Evolutionary conservation across 2,329 filamentous ascomycete species (phyloP).

Genomic region (Bipolaris zeicola): DNA sequence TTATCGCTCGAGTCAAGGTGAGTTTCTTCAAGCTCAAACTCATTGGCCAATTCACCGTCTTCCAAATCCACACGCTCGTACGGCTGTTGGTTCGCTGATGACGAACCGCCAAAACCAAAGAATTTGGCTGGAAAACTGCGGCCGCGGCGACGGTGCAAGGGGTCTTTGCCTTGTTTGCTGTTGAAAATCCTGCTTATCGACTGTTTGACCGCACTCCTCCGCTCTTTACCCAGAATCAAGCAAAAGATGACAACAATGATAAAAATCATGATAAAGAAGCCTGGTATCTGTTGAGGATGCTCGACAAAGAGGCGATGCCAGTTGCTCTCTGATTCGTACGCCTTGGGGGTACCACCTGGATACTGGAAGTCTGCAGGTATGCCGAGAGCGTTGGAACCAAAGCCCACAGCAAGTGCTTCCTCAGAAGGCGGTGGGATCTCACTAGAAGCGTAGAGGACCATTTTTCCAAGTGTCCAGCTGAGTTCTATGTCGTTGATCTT

Average conservation of each 20-base stretch:
- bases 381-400: conserved; percentile 78
- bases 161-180: conserved; percentile 49
- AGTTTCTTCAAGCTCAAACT: conserved; percentile 70
- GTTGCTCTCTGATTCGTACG: conserved; percentile 57
- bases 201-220: conserved; percentile 64
- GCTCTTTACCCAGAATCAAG: conserved; percentile 79
- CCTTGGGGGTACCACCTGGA: conserved; percentile 63
- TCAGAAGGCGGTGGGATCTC: conserved; percentile 72
- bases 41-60: conserved; percentile 69
- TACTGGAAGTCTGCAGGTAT: conserved; percentile 81
- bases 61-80: conserved; percentile 80
- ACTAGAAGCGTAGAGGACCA: conserved; percentile 91
- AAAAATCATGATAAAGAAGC: conserved; percentile 77
- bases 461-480: conserved; percentile 96
- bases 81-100: conserved; percentile 47
- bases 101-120: conserved; percentile 57
- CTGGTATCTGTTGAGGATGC: conserved; percentile 70
- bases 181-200: conserved; percentile 58
- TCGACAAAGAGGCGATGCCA: conserved; percentile 66
- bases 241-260: conserved; percentile 72
- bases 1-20: conserved; percentile 62
- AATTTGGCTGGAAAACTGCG: conserved; percentile 59
- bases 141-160: conserved; percentile 48
- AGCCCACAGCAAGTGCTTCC: conserved; percentile 78
- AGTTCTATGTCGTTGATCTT: conserved; percentile 91